Evolutionary conservation across 139 green algal genomes (phyloP).

Genomic region (Closterium sp.): DNA sequence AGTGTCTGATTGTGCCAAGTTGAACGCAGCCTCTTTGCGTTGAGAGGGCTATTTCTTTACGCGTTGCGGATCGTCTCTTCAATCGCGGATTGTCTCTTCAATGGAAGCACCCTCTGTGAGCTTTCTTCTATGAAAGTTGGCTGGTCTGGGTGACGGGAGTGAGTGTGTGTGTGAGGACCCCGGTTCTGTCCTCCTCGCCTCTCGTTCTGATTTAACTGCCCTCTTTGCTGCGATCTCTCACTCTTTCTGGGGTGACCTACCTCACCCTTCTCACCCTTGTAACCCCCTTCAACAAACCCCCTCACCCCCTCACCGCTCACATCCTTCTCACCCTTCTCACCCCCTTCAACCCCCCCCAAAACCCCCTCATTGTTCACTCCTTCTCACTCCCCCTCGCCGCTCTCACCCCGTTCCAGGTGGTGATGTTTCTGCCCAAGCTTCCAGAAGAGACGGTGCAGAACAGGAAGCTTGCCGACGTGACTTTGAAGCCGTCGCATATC

Average conservation of each 20-base stretch:
- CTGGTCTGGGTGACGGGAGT: neutral
- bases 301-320: neutral
- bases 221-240: no score
- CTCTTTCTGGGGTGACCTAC: no score
- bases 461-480: slow-evolving; percentile 48
- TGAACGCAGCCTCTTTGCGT: neutral
- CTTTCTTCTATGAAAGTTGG: neutral
- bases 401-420: slow-evolving; percentile 27
- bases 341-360: neutral
- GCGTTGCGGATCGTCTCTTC: no score
- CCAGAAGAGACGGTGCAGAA: slow-evolving; percentile 66
- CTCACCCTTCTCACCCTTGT: neutral
- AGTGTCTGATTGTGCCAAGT: neutral
- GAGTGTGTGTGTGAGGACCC: no score
- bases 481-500: no score
- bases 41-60: no score
- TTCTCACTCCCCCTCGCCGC: neutral
- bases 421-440: slow-evolving; percentile 75
- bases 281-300: neutral
- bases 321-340: neutral
- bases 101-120: no score
- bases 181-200: no score
- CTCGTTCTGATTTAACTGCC: no score
- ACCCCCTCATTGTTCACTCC: no score
- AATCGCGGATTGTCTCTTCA: no score